Evolutionary conservation across 108 stramenopile species (phyloP).

Genomic region (Craspedostauros australis): DNA sequence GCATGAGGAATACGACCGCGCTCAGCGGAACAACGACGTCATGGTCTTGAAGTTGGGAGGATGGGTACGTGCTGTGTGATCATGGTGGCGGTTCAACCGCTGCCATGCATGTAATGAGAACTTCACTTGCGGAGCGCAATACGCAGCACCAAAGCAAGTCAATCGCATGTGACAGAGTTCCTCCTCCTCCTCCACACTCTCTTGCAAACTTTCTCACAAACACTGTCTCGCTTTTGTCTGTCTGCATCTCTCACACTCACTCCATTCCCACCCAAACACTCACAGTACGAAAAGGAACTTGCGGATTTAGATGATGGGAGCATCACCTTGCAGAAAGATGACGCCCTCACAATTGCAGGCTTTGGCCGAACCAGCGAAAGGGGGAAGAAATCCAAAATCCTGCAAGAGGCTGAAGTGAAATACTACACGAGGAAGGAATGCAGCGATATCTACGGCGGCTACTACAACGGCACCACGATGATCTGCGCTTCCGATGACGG

Average conservation of each 20-base stretch:
- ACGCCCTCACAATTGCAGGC: slow-evolving; percentile 14
- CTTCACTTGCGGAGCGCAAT: too few species aligned
- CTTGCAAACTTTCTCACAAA: too few species aligned
- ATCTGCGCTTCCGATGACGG: slow-evolving; percentile 4
- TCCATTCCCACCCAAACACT: too few species aligned
- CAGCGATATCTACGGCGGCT: background rate
- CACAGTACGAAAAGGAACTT: slow-evolving; percentile 1
- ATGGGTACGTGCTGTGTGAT: slow-evolving; percentile 4
- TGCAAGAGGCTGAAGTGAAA: slow-evolving; percentile 14
- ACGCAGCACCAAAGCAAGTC: too few species aligned
- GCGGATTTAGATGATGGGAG: background rate
- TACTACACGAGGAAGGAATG: slow-evolving; percentile 4
- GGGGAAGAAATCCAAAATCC: slow-evolving; percentile 2
- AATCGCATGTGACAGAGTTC: too few species aligned
- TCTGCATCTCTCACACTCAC: background rate
- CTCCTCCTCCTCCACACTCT: too few species aligned
- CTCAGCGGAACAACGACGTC: slow-evolving; percentile 17
- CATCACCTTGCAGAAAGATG: background rate
- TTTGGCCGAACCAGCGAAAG: slow-evolving; percentile 14
- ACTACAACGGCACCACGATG: slow-evolving; percentile 1
- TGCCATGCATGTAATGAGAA: background rate
- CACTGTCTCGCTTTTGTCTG: background rate
- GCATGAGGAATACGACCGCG: slow-evolving; percentile 18
- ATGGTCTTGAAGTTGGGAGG: slow-evolving; percentile 19
- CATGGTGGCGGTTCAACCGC: background rate